phyloP scores from a whole-genome alignment of 371 early-diverging fungal species.

The Capillidium rhysosporum region DNA sequence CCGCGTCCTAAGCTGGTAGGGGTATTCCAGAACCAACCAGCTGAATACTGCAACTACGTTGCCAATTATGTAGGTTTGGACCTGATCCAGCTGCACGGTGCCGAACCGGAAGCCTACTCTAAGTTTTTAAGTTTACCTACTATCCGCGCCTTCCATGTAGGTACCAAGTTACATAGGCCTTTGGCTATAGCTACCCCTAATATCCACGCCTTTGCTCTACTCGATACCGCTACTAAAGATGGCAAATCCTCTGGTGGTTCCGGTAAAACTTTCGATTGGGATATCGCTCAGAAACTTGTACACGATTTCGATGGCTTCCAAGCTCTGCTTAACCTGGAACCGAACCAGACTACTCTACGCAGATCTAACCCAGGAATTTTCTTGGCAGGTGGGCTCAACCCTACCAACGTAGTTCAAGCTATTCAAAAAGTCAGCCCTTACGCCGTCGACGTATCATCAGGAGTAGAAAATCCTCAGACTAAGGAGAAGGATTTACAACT shows the following conservation, averaged over 20 bases:
- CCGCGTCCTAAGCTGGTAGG: slow-evolving; percentile 71
- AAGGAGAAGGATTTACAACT: slow-evolving; percentile 23
- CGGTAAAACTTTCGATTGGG: slow-evolving; percentile 61
- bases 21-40: slow-evolving; percentile 71
- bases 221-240: slow-evolving; percentile 32
- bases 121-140: slow-evolving; percentile 59
- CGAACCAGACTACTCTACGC: too few relatives aligned
- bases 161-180: slow-evolving; percentile 17
- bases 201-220: slow-evolving; percentile 35
- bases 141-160: slow-evolving; percentile 75
- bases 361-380: slow-evolving; percentile 25
- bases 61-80: slow-evolving; percentile 51
- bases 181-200: slow-evolving; percentile 22
- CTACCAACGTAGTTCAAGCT: slow-evolving; percentile 57
- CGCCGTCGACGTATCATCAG: slow-evolving; percentile 86
- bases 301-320: slow-evolving; percentile 5
- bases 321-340: slow-evolving; percentile 11
- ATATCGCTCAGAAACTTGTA: slow-evolving; percentile 37
- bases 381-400: slow-evolving; percentile 79
- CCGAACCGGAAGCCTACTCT: slow-evolving; percentile 40
- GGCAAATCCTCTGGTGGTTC: slow-evolving; percentile 39
- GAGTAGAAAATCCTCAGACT: slow-evolving; percentile 56
- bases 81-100: slow-evolving; percentile 82
- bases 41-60: slow-evolving; percentile 50
- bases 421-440: slow-evolving; percentile 45